A percentile compares a stretch with the other conserved stretches of the same genome.
These are phyloP conservation scores for Arachnomyces sp. DNA, from an alignment of 2,329 filamentous ascomycete genomes.

Conservation along the genomic window DNA sequence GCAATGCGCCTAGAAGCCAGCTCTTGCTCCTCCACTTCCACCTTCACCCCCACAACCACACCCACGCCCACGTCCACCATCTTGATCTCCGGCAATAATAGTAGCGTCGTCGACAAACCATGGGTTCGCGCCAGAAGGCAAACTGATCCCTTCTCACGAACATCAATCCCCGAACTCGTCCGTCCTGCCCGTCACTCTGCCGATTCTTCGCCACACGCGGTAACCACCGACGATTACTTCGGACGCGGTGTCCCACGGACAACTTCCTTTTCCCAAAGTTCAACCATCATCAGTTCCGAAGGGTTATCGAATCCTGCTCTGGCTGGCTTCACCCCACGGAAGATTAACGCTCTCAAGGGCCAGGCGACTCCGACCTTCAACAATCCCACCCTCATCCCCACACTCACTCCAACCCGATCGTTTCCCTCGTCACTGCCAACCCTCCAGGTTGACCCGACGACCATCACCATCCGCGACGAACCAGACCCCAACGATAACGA, in stretches of 20 bases:
- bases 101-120: constrained; percentile 1
- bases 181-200: constrained; percentile 11
- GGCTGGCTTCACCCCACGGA: constrained; percentile 19
- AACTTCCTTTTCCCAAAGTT: constrained; percentile 10
- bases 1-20: constrained; percentile 5
- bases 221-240: constrained; percentile 5
- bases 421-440: too few relatives aligned
- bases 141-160: constrained; percentile 4
- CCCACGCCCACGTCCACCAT: not conserved
- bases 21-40: constrained; percentile 1
- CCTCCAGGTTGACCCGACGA: constrained; percentile 14
- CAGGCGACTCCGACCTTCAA: constrained; percentile 7
- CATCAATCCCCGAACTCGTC: constrained; percentile 7
- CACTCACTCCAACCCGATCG: not conserved
- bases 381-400: constrained; percentile 6
- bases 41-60: constrained; percentile 1
- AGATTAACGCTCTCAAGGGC: constrained; percentile 14
- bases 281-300: constrained; percentile 15
- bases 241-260: constrained; percentile 6
- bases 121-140: constrained; percentile 3
- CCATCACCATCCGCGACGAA: constrained; percentile 20
- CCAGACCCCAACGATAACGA: constrained; percentile 40
- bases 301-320: constrained; percentile 20
- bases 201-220: constrained; percentile 3
- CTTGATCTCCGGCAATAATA: not conserved